Base-by-base conservation (phyloP, 1,139 yeast species). In the Yamadazyma jaroonii region DNA sequence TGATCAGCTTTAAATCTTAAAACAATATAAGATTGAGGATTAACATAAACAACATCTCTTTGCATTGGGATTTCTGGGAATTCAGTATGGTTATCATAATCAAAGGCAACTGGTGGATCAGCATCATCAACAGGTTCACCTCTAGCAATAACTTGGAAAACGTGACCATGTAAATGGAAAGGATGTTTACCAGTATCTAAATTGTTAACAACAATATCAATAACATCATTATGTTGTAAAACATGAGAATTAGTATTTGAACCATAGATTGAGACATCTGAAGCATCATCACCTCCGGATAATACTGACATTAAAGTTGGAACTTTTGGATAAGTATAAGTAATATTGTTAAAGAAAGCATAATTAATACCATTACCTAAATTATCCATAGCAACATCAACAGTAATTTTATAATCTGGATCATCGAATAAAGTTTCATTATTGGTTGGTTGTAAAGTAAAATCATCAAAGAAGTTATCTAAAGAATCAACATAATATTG, bases 141-240 rank as follows among this genome's bases (percentile, higher is more conserved):
- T 57, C 87, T 75, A 35, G 73, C 77, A 38, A 86, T 56, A 8
- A 85, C 70, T 71, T 88, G 94, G 72, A 87, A 85, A 43, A 70
- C 73, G 60, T 86, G 94, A 25, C 96, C 96, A 52, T 88, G 96
- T 49, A 88, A 65, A 58, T 88, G 96, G 81, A 89, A 86, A n/a
- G 96, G 96, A 61, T 88, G 96, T 44, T 78, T 77, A 63, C 94
- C 94, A 37, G 89, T 86, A 59, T 87, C 96, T 43, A 66, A 59
- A 44, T 87, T 84, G 56, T 86, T 85, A 33, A 88, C 59, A 9
- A 84, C 77, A 40, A 88, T 65, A 50, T 87, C 95, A 34, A 87
- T 75, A 35, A 80, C 66, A 41, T 83, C 89, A 44, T 77, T 74
- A 24, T 70, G 61, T 50, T 79, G 79, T 33, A 84, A 65, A 6